phyloP scores from a whole-genome alignment of 2,329 filamentous ascomycete species.

The Botryosphaeria agaves region DNA sequence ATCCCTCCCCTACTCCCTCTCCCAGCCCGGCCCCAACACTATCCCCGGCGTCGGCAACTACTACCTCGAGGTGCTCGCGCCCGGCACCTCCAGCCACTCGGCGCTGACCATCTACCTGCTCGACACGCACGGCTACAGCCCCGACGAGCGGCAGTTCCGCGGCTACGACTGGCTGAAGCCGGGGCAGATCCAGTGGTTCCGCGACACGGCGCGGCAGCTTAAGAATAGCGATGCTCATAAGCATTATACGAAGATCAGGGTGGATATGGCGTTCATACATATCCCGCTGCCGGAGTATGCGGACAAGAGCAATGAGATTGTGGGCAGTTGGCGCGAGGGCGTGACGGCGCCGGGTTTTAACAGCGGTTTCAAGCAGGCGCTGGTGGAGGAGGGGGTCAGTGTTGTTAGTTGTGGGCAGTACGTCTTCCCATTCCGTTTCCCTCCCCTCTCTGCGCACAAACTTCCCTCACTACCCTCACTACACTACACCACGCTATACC shows the following conservation, averaged over 20 bases:
- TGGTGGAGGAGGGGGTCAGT: constrained; percentile 70
- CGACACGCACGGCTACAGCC: constrained; percentile 83
- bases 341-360: constrained; percentile 84
- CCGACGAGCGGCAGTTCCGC: constrained; percentile 71
- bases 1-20: constrained; percentile 75
- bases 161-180: constrained; percentile 97
- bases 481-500: too few species aligned
- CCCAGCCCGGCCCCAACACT: constrained; percentile 63
- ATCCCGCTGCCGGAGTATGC: constrained; percentile 88
- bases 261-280: constrained; percentile 94
- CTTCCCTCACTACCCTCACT: too few species aligned
- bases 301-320: constrained; percentile 37
- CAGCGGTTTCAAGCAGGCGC: constrained; percentile 77
- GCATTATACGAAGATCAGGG: constrained; percentile 79
- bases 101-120: constrained; percentile 89
- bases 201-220: constrained; percentile 52
- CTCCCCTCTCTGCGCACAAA: too few species aligned
- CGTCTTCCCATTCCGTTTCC: too few species aligned
- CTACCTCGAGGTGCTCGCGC: constrained; percentile 73
- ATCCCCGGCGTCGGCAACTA: constrained; percentile 93
- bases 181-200: constrained; percentile 91
- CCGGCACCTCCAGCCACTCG: constrained; percentile 63
- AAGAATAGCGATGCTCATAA: constrained; percentile 51
- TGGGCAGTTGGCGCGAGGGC: constrained; percentile 63
- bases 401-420: constrained; percentile 88